Base-by-base conservation (phyloP, 179 eudicot genomes). In the Dionaea muscipula region DNA sequence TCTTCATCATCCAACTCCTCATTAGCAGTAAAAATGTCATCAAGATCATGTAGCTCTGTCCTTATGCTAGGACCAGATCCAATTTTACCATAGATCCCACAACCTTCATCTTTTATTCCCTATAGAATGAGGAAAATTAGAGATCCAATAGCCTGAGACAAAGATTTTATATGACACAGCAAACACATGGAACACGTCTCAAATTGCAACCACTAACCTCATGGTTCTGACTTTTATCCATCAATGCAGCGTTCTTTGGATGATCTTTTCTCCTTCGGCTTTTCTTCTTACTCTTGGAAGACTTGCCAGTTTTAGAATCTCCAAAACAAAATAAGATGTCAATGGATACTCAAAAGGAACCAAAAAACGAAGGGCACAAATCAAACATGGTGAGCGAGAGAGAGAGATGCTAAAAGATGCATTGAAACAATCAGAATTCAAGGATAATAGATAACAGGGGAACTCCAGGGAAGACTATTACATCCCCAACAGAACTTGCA, bases 251-350 rank as follows among this genome's bases (percentile, higher is more conserved):
- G 63, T 72, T 77, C 69, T 75, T 75, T 13, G 69, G 77, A 43
- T 72, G 82, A 37, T 84, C 94, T 66, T 84, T 88, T 59, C 79
- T 82, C 73, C 68, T 77, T 17, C 86, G 77, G 41, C 68, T 76
- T 68, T 82, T 88, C 82, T 82, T 84, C 82, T 81, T 88, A 61
- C 53, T 76, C 61, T 85, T 88, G 35, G 78, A 69, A 70, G 68
- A 35, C 69, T 62, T 77, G 18, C 62, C 57, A 47, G 53, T 78
- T 64, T 82, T 85, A 12, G 69, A 74, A 75, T 81, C 94, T 88
- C 77, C 49, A 68, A 20, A 53, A 54, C 33, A 68, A 45, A 67
- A 51, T 52, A 19, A 25, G 28, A 70, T 46, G 28, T 41, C 20
- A 48, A 21, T 17, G 14, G 27, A 19, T 39, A 13, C 46, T 43